Base-by-base conservation (phyloP, 164 flowering plant species). In the Brasenia schreberi region DNA sequence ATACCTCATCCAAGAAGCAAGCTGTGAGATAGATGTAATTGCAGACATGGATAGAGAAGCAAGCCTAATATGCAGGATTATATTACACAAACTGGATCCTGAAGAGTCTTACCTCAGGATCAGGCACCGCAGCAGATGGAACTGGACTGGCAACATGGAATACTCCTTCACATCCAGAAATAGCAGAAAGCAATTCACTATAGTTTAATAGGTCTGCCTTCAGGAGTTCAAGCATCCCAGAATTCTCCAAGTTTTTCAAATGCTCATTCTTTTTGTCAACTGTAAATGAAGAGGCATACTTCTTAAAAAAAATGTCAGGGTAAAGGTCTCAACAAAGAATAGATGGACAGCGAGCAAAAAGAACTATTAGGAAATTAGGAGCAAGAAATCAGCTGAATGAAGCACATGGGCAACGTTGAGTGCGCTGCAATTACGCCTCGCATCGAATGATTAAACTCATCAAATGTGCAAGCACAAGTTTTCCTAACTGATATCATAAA, bases 211-310 rank as follows among this genome's bases (percentile, higher is more conserved):
- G 7, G 43, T 56, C 42, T 52, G 82, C 83, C 73, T 82, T 81
- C 75, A 85, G 76, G 56, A 87, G 80, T 42, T 75, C 72, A 69
- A 87, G 76, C 7, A 77, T 82, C 67, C 79, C 78, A 7, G 82
- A 86, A 4, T 76, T 69, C 7, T 81, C 85, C 49, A 82, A 71
- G 64, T 70, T 80, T 71, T 59, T 77, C 73, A 84, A 65, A 70
- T 87, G 92, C 33, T 74, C 69, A 72, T 80, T 65, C 70, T 85
- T 87, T 5, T 52, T 71, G 66, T 78, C 79, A 19, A 53, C 91
- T 80, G 77, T 12, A 45, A 45, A 12, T 7, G 53, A 5, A 45
- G 11, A 7, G 53, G 53, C 53, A 5, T 45, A 45, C 53, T 45
- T 45, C 27, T 0, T 23, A 23, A 23, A 23, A 23, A 23, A 23